A percentile compares a stretch with the other conserved stretches of the same genome.
Conservation (phyloP, 306 rosid species). For the Sesbania bispinosa region DNA sequence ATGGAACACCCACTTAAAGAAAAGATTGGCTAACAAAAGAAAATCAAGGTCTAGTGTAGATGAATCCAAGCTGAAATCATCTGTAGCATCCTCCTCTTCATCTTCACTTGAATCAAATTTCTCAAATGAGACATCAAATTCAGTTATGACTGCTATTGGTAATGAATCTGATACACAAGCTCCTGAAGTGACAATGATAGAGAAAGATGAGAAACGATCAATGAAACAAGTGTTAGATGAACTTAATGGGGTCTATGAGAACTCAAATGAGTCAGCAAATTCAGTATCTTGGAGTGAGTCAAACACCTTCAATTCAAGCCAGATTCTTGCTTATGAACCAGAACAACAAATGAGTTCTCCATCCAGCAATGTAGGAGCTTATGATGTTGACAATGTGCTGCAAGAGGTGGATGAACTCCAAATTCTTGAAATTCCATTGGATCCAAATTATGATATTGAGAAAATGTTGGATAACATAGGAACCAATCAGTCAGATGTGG, state of each 20-base stretch:
- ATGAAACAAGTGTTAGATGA: constrained; percentile 20
- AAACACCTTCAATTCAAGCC: constrained; percentile 35
- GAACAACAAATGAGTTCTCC: constrained; percentile 23
- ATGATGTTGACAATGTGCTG: neutral
- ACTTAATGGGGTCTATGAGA: neutral
- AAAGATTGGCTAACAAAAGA: constrained; percentile 37
- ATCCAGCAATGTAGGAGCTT: constrained; percentile 27
- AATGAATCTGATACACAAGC: too few relatives aligned
- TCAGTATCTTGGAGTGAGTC: constrained; percentile 39
- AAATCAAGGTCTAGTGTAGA: constrained; percentile 7
- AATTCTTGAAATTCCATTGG: constrained; percentile 34
- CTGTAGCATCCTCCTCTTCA: constrained; percentile 52
- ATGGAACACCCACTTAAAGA: constrained; percentile 85
- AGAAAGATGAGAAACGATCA: neutral
- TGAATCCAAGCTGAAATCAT: constrained; percentile 43
- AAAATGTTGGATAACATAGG: constrained; percentile 41
- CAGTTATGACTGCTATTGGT: neutral
- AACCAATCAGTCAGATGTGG: constrained; percentile 16
- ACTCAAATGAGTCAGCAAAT: constrained; percentile 27
- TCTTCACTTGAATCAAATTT: constrained; percentile 37
- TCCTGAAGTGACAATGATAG: too few relatives aligned
- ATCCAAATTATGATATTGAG: constrained; percentile 56
- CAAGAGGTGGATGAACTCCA: constrained; percentile 34
- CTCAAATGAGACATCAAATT: constrained; percentile 27
- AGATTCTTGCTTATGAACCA: constrained; percentile 5